These are phyloP conservation scores for Spirogloea muscicola DNA, from an alignment of 139 green algal species.

Conservation along the genomic window DNA sequence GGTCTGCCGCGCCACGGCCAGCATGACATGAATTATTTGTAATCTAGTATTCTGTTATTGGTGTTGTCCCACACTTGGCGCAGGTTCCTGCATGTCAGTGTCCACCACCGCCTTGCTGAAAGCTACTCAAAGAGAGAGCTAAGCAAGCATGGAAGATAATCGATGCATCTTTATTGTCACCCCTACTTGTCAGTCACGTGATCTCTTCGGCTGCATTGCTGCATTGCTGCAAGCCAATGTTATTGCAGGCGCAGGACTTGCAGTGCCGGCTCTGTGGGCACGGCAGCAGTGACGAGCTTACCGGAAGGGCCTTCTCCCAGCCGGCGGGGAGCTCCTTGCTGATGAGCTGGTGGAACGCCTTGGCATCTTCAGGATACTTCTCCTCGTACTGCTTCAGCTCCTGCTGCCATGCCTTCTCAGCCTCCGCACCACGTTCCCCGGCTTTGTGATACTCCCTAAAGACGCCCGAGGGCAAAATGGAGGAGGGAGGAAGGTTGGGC, in stretches of 20 bases:
- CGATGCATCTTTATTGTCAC: too few species aligned
- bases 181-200: too few species aligned
- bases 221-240: too few species aligned
- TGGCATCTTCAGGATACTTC: slow-evolving; percentile 74
- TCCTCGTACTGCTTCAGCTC: slow-evolving; percentile 55
- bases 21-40: background rate
- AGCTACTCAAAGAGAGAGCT: background rate
- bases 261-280: too few species aligned
- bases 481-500: too few species aligned
- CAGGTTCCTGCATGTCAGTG: background rate
- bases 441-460: slow-evolving; percentile 18
- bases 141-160: background rate
- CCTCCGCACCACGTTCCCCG: slow-evolving; percentile 59
- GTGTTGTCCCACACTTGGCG: too few species aligned
- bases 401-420: slow-evolving; percentile 74
- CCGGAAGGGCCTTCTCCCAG: slow-evolving; percentile 81
- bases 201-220: too few species aligned
- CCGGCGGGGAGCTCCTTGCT: slow-evolving; percentile 68
- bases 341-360: slow-evolving; percentile 74
- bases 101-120: background rate
- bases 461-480: too few species aligned
- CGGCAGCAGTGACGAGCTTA: background rate
- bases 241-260: background rate
- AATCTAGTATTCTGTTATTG: too few species aligned
- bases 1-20: background rate